phyloP scores from a whole-genome alignment of 2,329 filamentous ascomycete species.

The Mycosphaerelloides madeirae region DNA sequence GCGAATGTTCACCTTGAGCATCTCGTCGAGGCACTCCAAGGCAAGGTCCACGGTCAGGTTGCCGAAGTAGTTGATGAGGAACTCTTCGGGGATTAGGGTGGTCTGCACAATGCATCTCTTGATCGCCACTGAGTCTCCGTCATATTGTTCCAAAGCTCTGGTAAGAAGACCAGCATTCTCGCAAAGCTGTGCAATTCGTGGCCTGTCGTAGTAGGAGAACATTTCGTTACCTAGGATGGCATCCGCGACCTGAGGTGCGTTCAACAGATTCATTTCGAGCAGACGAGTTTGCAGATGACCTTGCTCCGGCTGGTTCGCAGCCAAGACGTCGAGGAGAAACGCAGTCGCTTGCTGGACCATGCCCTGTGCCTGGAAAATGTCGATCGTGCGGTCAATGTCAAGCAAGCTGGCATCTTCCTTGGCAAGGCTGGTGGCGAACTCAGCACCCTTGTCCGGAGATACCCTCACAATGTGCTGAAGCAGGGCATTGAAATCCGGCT shows the following conservation, averaged over 20 bases:
- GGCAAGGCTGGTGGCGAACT: slow-evolving; percentile 88
- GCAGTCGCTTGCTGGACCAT: slow-evolving; percentile 97
- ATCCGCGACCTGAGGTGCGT: slow-evolving; percentile 94
- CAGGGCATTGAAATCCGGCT: slow-evolving; percentile 90
- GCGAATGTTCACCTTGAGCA: slow-evolving; percentile 94
- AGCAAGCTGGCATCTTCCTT: slow-evolving; percentile 85
- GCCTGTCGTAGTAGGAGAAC: slow-evolving; percentile 95
- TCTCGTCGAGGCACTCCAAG: slow-evolving; percentile 87
- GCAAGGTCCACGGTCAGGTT: slow-evolving; percentile 93
- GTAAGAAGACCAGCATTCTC: slow-evolving; percentile 77
- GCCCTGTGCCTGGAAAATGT: slow-evolving; percentile 96
- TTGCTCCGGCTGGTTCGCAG: slow-evolving; percentile 92
- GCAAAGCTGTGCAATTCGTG: slow-evolving; percentile 81
- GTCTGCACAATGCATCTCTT: slow-evolving; percentile 86
- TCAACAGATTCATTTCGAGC: slow-evolving; percentile 95
- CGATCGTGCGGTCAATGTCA: slow-evolving; percentile 89
- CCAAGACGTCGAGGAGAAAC: slow-evolving; percentile 93
- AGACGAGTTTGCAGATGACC: slow-evolving; percentile 89
- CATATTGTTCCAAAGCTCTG: slow-evolving; percentile 82
- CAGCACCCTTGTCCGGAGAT: slow-evolving; percentile 78
- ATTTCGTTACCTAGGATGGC: slow-evolving; percentile 97
- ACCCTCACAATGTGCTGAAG: slow-evolving; percentile 88
- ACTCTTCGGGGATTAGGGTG: slow-evolving; percentile 84
- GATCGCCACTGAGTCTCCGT: slow-evolving; percentile 72
- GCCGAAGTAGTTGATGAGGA: slow-evolving; percentile 88